Evolutionary conservation across 2,329 filamentous ascomycete genomes (phyloP), one percentile per base, ranked within the genome.

Genomic region (Acephala macrosclerotiorum): DNA sequence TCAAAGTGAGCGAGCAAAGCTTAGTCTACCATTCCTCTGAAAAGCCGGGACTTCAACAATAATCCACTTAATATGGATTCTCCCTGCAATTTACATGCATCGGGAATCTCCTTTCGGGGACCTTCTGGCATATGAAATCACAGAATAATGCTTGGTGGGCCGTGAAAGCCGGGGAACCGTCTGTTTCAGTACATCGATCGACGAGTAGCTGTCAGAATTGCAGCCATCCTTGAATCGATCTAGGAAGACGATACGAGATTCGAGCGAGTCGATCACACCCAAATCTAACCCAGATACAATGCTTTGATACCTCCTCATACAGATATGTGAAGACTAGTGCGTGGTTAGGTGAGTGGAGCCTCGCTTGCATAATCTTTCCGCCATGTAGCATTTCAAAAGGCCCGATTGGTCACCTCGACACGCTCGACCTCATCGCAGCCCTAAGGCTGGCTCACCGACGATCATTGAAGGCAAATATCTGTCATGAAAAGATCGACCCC

Each of bases 291-390:
- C 25, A 16, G 8, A 29, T 26, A 29, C 5, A 29, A 26, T 14
- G 16, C 47, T 14, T 18, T 51, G 25, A 51, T 51, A 51, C 47
- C 18, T 51, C 47, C 18, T 51, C 47, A 51, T 51, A 12, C 35
- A 29, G 22, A 33, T 35, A 26, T 59, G 38, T 59, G 57, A 59
- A 45, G 12, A 25, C 38, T 59, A 40, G 33, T 45, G 25, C n/a
- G 47, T 58, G 55, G 35, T 25, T 40, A 59, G 33, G 14, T 14
- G 35, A 59, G 57, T 45, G 57, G 57, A 45, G 57, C 57, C 57
- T 40, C 38, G 29, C 47, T 29, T 51, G 47, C 47, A 51, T 51
- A 51, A 51, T 59, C n/a, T 40, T 59, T 45, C 25, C 25, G 35
- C 57, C 35, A 45, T 45, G 38, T 45, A 26, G 9, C 18, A 7